Evolutionary conservation across 805 yeast species (phyloP), one percentile per base, ranked within the genome.

Genomic region (Zygosaccharomyces lentus): DNA sequence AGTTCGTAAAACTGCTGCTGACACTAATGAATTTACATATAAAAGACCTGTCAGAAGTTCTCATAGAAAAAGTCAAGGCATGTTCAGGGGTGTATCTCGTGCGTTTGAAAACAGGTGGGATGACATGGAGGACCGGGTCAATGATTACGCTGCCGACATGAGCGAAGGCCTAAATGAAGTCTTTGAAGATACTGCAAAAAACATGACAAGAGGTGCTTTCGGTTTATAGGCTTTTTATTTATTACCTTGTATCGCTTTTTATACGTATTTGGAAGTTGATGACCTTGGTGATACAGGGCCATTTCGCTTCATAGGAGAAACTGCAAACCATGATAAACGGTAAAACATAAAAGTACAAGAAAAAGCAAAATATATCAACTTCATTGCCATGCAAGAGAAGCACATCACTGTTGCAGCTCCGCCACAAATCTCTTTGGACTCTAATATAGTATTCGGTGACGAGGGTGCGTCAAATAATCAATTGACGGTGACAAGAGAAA

Each of bases 61-160:
- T 17, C 56, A 67, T 1, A 40, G 48, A 30, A 23, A 44, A 15
- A 56, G 64, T 5, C 72, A 70, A 0, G 75, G 75, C 25, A 66
- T 76, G 12, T 50, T 72, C 32, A 67, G 62, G 42, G 56, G 59
- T n/a, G 49, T 71, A 2, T 46, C 66, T 57, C 72, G 78, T 53
- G 67, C 72, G 2, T 51, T 81, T 26, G 80, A 78, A 48, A 69
- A 70, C 27, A 80, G 81, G 0, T 60, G 78, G 45, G 83, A 80
- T 38, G 54, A 67, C 2, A 58, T 78, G 13, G 86, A 80, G 54
- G 81, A 76, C 45, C 66, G 74, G 8, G 60, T 80, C 41, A 76
- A 79, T 57, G 80, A 77, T 17, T 80, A 78, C 51, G 85, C 86
- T 6, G 74, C 71, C 36, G 71, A 67, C 21, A 66, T 80, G 24